Evolutionary conservation across 192 early-diverging fungal species (phyloP).

Genomic region (Mortierella claussenii): DNA sequence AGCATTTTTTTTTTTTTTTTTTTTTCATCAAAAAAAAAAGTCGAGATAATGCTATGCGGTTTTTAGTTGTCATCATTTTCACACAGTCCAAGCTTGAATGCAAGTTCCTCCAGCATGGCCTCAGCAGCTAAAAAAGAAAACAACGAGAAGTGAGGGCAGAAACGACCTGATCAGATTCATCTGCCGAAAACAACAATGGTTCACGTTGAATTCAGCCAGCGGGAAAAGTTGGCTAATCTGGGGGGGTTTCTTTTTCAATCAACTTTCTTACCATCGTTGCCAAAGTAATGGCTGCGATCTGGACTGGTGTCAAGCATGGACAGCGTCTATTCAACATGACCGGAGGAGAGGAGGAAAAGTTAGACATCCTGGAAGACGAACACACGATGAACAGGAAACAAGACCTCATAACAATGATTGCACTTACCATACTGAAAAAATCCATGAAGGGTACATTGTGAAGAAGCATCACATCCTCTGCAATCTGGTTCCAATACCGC

Average conservation of each 20-base stretch:
- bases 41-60: too few relatives aligned
- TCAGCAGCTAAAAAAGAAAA: conserved; percentile 19
- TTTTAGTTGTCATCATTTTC: conserved; percentile 13
- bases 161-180: not conserved
- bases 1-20: too few relatives aligned
- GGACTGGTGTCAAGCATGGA: conserved; percentile 48
- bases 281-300: conserved; percentile 35
- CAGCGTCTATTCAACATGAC: conserved; percentile 36
- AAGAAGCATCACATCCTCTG: conserved; percentile 45
- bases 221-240: too few relatives aligned
- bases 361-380: too few relatives aligned
- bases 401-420: not conserved
- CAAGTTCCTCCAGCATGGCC: conserved; percentile 45
- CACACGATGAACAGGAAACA: too few relatives aligned
- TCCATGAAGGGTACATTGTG: conserved; percentile 38
- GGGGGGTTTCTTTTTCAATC: too few relatives aligned
- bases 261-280: conserved; percentile 30
- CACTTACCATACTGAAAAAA: conserved; percentile 45
- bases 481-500: conserved; percentile 47
- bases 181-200: not conserved
- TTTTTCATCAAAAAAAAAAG: not conserved
- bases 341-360: too few relatives aligned
- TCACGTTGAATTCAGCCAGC: not conserved
- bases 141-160: not conserved
- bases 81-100: conserved; percentile 38